These are phyloP conservation scores for Escovopsis sp. DNA, from an alignment of 2,329 filamentous ascomycete genomes.

Conservation along the genomic window DNA sequence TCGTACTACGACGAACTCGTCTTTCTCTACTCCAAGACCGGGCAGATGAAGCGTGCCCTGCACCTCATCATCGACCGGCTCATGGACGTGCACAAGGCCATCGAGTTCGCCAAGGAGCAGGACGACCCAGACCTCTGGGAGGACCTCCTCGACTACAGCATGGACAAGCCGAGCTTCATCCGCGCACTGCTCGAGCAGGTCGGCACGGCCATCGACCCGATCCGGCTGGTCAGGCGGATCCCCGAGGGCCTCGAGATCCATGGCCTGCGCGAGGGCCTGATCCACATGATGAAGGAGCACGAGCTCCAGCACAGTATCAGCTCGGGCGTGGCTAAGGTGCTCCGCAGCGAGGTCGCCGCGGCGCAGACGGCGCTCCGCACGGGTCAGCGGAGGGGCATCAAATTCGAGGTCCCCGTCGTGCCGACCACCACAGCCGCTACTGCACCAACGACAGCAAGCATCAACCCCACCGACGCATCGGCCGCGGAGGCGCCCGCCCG, in stretches of 20 bases:
- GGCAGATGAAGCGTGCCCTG: conserved; percentile 79
- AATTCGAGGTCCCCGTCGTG: conserved; percentile 58
- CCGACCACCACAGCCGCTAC: too few species aligned
- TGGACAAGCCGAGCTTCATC: conserved; percentile 96
- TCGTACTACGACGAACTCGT: conserved; percentile 88
- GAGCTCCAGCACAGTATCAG: conserved; percentile 91
- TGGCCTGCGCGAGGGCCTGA: conserved; percentile 73
- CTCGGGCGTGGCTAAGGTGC: conserved; percentile 71
- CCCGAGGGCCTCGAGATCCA: conserved; percentile 88
- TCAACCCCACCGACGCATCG: too few species aligned
- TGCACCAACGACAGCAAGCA: too few species aligned
- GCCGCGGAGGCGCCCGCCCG: conserved; percentile 11
- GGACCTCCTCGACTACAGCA: conserved; percentile 83
- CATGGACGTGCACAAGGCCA: conserved; percentile 79
- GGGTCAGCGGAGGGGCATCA: conserved; percentile 73
- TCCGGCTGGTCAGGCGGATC: conserved; percentile 76
- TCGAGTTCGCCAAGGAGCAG: conserved; percentile 86
- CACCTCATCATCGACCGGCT: conserved; percentile 91
- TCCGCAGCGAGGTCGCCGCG: conserved; percentile 71
- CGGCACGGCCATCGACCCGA: conserved; percentile 83
- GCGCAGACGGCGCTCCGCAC: conserved; percentile 68
- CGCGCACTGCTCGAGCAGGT: conserved; percentile 83
- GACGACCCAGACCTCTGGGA: conserved; percentile 90
- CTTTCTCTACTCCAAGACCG: conserved; percentile 87
- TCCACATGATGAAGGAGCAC: conserved; percentile 86